phyloP scores from a whole-genome alignment of 352 stramenopile species.

The Pythium myriotylum region DNA sequence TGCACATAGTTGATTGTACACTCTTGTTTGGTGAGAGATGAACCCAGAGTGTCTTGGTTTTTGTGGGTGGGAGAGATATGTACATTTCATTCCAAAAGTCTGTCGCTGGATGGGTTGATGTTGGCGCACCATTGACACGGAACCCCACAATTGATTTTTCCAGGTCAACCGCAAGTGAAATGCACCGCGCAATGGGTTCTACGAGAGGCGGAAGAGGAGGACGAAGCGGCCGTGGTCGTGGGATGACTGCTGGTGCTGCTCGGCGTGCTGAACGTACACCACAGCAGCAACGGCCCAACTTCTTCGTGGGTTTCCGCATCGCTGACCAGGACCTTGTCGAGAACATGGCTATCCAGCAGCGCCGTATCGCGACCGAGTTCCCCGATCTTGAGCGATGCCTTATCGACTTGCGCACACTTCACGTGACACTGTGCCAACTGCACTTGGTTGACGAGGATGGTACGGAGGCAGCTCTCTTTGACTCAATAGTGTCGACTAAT shows the following conservation, averaged over 20 bases:
- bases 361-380: conserved; percentile 28
- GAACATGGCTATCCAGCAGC: conserved; percentile 31
- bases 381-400: conserved; percentile 36
- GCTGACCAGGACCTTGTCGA: conserved; percentile 20
- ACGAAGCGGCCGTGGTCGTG: too few relatives aligned
- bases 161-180: too few relatives aligned
- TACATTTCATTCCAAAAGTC: neutral
- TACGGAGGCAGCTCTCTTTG: neutral
- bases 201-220: neutral
- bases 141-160: too few relatives aligned
- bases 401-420: conserved; percentile 41
- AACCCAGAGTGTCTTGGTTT: too few relatives aligned
- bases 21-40: neutral
- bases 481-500: neutral
- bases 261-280: neutral
- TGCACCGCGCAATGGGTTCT: too few relatives aligned
- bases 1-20: neutral
- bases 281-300: conserved; percentile 31
- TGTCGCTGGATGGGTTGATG: neutral
- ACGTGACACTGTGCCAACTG: conserved; percentile 54
- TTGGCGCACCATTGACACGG: too few relatives aligned
- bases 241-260: too few relatives aligned
- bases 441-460: conserved; percentile 34
- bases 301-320: conserved; percentile 53
- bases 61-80: neutral